Percentiles rank a stretch among this genome's conserved stretches.
phyloP scores from a whole-genome alignment of 2,329 filamentous ascomycete genomes.

The Aureobasidium sp. region DNA sequence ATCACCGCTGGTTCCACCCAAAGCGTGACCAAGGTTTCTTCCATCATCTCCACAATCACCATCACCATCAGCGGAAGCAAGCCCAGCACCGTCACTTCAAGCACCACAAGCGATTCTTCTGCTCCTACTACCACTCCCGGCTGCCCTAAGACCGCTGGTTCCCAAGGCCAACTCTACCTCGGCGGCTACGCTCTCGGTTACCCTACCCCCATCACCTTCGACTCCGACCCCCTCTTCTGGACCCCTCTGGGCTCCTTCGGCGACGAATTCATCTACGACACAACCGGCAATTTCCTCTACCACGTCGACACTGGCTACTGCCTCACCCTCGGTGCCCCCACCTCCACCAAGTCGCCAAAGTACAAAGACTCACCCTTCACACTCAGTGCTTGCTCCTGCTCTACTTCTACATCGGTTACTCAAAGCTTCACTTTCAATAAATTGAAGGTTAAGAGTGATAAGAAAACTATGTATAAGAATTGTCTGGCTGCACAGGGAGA shows the following conservation, averaged over 20 bases:
- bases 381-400: background rate
- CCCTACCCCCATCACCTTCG: background rate
- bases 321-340: background rate
- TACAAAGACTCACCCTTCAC: background rate
- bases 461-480: background rate
- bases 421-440: background rate
- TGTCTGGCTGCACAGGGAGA: background rate
- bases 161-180: constrained; percentile 1
- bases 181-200: constrained; percentile 1
- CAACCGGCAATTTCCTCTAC: background rate
- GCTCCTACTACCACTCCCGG: background rate
- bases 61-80: background rate
- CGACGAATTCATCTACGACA: constrained; percentile 3
- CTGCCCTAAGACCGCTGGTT: background rate
- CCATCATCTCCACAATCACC: background rate
- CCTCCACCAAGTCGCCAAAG: background rate
- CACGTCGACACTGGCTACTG: background rate
- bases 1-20: background rate
- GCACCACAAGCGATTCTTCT: background rate
- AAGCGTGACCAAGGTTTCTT: background rate
- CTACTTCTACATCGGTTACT: background rate
- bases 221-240: background rate
- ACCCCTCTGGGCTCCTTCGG: background rate
- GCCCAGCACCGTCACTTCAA: background rate
- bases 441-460: background rate